These are phyloP conservation scores for Trametes cubensis DNA, from an alignment of 768 basidiomycete genomes.

Conservation along the genomic window DNA sequence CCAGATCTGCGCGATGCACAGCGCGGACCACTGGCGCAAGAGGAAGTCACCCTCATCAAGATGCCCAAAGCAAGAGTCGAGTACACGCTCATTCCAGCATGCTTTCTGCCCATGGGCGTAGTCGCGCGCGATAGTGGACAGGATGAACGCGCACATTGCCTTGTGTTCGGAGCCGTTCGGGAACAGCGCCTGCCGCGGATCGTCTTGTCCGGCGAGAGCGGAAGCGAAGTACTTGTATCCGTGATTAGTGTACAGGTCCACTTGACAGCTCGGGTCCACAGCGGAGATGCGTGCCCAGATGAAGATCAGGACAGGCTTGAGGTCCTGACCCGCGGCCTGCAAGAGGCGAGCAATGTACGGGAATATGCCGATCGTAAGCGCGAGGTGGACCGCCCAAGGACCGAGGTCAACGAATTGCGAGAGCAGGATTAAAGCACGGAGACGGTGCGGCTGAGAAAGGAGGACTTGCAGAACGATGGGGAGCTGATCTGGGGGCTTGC, in stretches of 20 bases:
- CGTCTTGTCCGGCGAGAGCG: constrained; percentile 70
- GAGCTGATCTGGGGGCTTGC: constrained; percentile 94
- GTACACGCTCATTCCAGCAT: constrained; percentile 78
- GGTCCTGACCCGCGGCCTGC: constrained; percentile 90
- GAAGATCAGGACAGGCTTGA: constrained; percentile 97
- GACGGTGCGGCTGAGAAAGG: constrained; percentile 92
- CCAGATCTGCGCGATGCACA: constrained; percentile 97
- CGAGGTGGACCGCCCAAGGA: constrained; percentile 97
- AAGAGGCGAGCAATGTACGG: constrained; percentile 97
- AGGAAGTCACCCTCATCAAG: constrained; percentile 91
- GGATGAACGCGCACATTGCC: constrained; percentile 98
- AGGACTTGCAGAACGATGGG: constrained; percentile 98
- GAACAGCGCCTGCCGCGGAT: constrained; percentile 54
- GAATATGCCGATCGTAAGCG: constrained; percentile 96
- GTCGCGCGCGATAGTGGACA: constrained; percentile 87
- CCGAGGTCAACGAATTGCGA: constrained; percentile 98
- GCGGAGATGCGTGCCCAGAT: constrained; percentile 99
- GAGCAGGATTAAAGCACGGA: constrained; percentile 91
- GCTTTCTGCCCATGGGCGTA: constrained; percentile 86
- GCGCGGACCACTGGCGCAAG: constrained; percentile 89
- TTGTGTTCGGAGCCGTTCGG: constrained; percentile 95
- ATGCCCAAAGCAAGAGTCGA: constrained; percentile 83
- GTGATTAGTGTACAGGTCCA: constrained; percentile 81
- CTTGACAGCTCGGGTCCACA: constrained; percentile 91
- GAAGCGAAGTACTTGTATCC: constrained; percentile 87